Conservation (phyloP, 2,329 filamentous ascomycete species). For the Drechslerella coelobrocha region DNA sequence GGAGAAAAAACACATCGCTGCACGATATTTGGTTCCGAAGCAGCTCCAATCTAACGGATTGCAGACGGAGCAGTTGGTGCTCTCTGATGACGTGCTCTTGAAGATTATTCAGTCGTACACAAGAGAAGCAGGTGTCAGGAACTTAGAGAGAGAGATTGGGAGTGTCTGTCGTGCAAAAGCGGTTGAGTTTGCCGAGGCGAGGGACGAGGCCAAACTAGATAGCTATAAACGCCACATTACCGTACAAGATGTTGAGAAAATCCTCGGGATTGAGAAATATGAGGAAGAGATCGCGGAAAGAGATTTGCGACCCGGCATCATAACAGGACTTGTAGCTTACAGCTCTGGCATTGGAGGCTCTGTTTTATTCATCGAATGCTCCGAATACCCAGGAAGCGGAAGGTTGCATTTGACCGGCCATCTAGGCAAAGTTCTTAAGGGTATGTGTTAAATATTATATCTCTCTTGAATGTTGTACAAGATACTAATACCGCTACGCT, state of each 20-base stretch:
- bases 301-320: conserved; percentile 81
- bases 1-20: conserved; percentile 94
- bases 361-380: conserved; percentile 97
- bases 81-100: conserved; percentile 84
- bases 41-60: conserved; percentile 92
- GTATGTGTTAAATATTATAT: conserved; percentile 28
- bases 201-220: conserved; percentile 72
- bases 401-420: conserved; percentile 95
- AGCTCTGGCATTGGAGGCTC: conserved; percentile 75
- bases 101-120: conserved; percentile 97
- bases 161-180: conserved; percentile 94
- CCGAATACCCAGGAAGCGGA: conserved; percentile 93
- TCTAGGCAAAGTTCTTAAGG: conserved; percentile 90
- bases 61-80: conserved; percentile 72
- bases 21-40: conserved; percentile 92
- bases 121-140: conserved; percentile 92
- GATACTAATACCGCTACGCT: conserved; percentile 5
- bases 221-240: conserved; percentile 77
- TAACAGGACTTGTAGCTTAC: conserved; percentile 95
- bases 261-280: conserved; percentile 89
- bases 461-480: background rate
- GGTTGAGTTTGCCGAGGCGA: conserved; percentile 90
- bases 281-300: conserved; percentile 95
- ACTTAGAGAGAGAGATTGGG: conserved; percentile 92
- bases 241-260: conserved; percentile 82